Conservation (phyloP, 1,139 yeast genomes). For the Debaryomyces subglobosus region DNA sequence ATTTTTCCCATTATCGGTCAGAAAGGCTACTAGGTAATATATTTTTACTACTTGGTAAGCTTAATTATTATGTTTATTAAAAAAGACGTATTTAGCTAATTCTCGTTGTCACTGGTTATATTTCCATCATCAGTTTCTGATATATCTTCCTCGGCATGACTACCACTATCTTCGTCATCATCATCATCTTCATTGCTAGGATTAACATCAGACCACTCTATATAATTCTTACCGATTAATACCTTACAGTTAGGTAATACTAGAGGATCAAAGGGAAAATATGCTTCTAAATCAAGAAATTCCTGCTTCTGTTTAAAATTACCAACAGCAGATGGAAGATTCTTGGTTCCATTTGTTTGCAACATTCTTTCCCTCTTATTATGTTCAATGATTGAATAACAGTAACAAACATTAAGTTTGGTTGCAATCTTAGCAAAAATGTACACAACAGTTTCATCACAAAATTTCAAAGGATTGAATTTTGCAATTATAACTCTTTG, state of each 20-base stretch:
- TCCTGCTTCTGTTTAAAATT: conserved; percentile 66
- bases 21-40: too few species aligned
- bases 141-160: conserved; percentile 34
- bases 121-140: conserved; percentile 36
- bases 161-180: conserved; percentile 57
- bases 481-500: conserved; percentile 84
- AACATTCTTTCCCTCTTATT: conserved; percentile 70
- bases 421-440: conserved; percentile 95
- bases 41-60: too few species aligned
- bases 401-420: conserved; percentile 85
- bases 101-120: conserved; percentile 13
- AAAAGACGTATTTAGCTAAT: conserved; percentile 2
- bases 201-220: conserved; percentile 73
- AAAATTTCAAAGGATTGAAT: conserved; percentile 90
- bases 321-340: conserved; percentile 36
- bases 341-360: conserved; percentile 32
- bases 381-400: conserved; percentile 90
- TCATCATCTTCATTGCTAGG: conserved; percentile 59
- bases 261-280: conserved; percentile 95
- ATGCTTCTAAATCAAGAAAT: conserved; percentile 84
- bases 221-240: conserved; percentile 56
- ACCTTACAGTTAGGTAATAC: conserved; percentile 65
- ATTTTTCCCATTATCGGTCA: conserved; percentile 3
- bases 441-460: conserved; percentile 90
- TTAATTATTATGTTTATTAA: neutral